Evolutionary conservation across 2,329 filamentous ascomycete genomes (phyloP), one percentile per base, ranked within the genome.

Genomic region (Alternaria sp.): DNA sequence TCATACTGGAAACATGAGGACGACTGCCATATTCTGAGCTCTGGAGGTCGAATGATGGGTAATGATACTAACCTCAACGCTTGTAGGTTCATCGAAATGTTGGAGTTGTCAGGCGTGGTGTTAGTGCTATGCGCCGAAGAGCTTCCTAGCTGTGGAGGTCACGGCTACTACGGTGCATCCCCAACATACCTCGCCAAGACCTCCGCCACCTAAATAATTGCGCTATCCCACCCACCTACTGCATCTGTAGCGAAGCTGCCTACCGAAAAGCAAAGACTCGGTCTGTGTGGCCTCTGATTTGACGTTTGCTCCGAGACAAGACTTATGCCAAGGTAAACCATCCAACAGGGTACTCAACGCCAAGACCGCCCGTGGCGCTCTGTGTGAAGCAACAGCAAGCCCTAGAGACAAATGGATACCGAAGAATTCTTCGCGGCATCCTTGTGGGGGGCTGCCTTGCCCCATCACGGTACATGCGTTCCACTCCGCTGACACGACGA

Each of bases 271-370:
- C 28, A 54, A 50, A 43, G 13, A 25, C 15, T 13, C n/a, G 46
- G 19, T 28, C 10, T n/a, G 17, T 36, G 13, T 52, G 5, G 49
- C 30, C 36, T 50, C 58, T 64, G 57, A 66, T 71, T 67, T 45
- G 67, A 64, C 59, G 51, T 54, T 56, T 10, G 46, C 30, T 17
- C 28, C 15, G 54, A 60, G 50, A 68, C 67, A 52, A 67, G 65
- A 62, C 50, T 50, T 19, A 9, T 56, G 66, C 66, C 66, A 69
- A 70, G 66, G 46, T 50, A 54, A 40, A 56, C 46, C 50, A 69
- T 62, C 65, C 75, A 76, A 72, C 75, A 77, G 45, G 74, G 75
- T 78, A 58, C 73, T 75, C 74, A 72, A 54, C 56, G 62, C 67
- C 67, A 64, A 62, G 60, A 61, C 62, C 58, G 65, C 68, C 69